Conservation (phyloP, 208 protist species). For the Wallacemonas sp. region DNA sequence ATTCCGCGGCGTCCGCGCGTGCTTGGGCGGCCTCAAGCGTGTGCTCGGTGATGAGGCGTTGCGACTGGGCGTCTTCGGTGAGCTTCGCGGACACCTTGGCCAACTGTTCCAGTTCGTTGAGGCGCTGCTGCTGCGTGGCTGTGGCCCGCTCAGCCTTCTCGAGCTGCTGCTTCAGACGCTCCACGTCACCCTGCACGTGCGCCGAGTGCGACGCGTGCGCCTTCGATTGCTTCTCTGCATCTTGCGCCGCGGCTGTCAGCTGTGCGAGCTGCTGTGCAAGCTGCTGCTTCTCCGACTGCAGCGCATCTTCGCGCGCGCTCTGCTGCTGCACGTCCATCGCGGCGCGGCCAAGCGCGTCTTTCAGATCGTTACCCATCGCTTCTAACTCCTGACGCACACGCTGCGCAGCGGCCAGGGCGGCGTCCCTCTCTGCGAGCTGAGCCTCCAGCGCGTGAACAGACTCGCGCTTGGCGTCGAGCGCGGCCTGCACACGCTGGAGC, state of each 20-base stretch:
- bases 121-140: conserved; percentile 17
- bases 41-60: background rate
- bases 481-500: background rate
- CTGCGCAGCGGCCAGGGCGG: conserved; percentile 5
- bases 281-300: conserved; percentile 26
- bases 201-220: conserved; percentile 16
- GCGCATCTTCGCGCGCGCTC: conserved; percentile 17
- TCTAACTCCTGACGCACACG: conserved; percentile 18
- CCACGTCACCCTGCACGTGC: conserved; percentile 15
- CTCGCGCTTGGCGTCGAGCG: conserved; percentile 1
- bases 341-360: conserved; percentile 3
- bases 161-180: conserved; percentile 15
- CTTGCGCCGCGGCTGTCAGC: background rate
- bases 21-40: conserved; percentile 8
- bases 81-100: background rate
- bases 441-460: background rate
- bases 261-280: conserved; percentile 14
- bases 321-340: conserved; percentile 2
- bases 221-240: conserved; percentile 15
- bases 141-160: conserved; percentile 26
- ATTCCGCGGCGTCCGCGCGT: background rate
- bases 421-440: background rate
- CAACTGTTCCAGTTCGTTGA: conserved; percentile 8
- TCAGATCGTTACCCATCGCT: background rate
- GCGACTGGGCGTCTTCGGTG: background rate